Base-by-base conservation (phyloP, 345 rosid species). In the Hypericum perforatum region DNA sequence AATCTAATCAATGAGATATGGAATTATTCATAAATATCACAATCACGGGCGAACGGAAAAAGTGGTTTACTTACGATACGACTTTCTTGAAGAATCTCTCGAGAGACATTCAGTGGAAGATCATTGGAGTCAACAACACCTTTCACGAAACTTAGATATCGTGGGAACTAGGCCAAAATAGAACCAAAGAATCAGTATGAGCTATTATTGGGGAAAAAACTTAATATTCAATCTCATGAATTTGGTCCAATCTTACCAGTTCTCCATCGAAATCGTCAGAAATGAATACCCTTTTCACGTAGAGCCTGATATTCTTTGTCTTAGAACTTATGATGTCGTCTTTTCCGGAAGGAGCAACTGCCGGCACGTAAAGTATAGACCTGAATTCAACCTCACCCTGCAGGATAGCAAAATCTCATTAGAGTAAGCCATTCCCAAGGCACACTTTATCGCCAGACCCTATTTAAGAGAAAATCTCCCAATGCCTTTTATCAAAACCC, bases 31-130 rank as follows among this genome's bases (percentile, higher is more conserved):
- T n/a, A 13, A 51, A 11, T 58, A 38, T 7, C 1, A 53, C 9
- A n/a, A 15, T 9, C 5, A 29, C 37, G 32, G 37, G 51, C 2
- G 39, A 7, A 11, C 2, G 7, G 40, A 37, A 41, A 42, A 42
- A 38, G 32, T 4, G 32, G 8, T 16, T 11, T 54, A 62, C 97
- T 39, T 72, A 92, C 97, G 49, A 88, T 69, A 60, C 98, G 89
- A 53, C 98, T 92, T 76, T 92, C 98, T 71, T 92, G 98, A 72
- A 92, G 98, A 77, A 92, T 83, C 75, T 92, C 98, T n/a, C 97
- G 82, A 7, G 98, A 92, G 36, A 88, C 97, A 63, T 88, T 92
- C 59, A 92, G 95, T 13, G 97, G 98, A 54, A 92, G 98, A 63
- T 92, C 95, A 65, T 85, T 82, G 3, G 97, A 92, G 65, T 92